Evolutionary conservation across 345 rosid species (phyloP).

Genomic region (Syzygium aromaticum): DNA sequence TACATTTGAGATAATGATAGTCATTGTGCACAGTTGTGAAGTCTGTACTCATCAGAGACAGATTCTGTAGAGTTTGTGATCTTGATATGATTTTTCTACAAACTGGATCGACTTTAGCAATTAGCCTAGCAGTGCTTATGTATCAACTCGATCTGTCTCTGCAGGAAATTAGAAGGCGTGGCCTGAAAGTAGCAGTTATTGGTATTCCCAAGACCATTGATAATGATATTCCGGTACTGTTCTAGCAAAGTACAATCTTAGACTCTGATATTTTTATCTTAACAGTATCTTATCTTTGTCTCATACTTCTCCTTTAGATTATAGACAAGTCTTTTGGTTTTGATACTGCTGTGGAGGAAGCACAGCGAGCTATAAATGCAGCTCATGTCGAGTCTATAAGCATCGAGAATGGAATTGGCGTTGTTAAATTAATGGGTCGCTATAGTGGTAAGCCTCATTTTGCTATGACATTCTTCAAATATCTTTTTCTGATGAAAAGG

Average conservation of each 20-base stretch:
- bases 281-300: not conserved
- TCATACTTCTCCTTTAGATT: constrained; percentile 21
- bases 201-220: constrained; percentile 44
- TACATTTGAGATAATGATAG: not conserved
- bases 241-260: not conserved
- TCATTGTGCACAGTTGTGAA: not conserved
- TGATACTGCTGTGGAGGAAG: constrained; percentile 63
- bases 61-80: not conserved
- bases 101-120: not conserved
- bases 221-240: constrained; percentile 34
- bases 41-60: not conserved
- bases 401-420: constrained; percentile 48
- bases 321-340: constrained; percentile 72
- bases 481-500: not conserved
- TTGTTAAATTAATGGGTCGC: constrained; percentile 64
- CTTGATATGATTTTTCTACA: not conserved
- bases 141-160: not conserved
- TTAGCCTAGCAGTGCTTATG: not conserved
- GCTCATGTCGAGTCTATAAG: constrained; percentile 61
- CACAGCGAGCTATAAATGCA: constrained; percentile 59
- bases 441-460: constrained; percentile 32
- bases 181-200: constrained; percentile 39
- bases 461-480: not conserved
- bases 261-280: not conserved
- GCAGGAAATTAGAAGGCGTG: constrained; percentile 33